Conservation (phyloP, 2,329 filamentous ascomycete species). For the Penicillium freii region DNA sequence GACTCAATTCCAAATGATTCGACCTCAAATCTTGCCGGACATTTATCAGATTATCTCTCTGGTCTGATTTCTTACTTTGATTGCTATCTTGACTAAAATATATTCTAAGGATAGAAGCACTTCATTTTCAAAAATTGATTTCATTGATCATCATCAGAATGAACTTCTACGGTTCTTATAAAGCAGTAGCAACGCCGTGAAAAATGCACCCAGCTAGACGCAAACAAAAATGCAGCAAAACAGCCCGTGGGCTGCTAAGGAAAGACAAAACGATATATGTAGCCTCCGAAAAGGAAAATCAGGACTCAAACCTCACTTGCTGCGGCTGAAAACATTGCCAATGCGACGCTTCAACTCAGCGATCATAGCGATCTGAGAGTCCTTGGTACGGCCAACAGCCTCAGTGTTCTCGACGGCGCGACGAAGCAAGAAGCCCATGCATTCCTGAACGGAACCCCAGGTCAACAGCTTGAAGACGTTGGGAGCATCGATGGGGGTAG, state of each 20-base stretch:
- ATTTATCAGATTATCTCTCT: background rate
- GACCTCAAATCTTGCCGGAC: background rate
- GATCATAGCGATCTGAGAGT: conserved; percentile 41
- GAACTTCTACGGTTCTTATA: background rate
- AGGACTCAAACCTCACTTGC: conserved; percentile 14
- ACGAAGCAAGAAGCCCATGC: conserved; percentile 60
- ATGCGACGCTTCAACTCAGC: conserved; percentile 36
- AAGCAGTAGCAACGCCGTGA: conserved; percentile 4
- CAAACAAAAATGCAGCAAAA: conserved; percentile 18
- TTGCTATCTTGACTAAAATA: background rate
- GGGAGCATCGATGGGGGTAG: conserved; percentile 37
- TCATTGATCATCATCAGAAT: conserved; percentile 21
- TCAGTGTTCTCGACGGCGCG: conserved; percentile 72
- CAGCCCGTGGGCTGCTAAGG: conserved; percentile 4
- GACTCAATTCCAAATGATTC: background rate
- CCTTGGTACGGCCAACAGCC: conserved; percentile 55
- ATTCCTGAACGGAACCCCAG: conserved; percentile 60
- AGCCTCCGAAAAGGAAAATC: conserved; percentile 1
- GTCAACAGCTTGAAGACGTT: conserved; percentile 59
- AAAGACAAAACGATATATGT: conserved; percentile 2
- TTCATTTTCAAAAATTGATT: background rate
- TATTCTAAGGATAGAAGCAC: background rate
- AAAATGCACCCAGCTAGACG: conserved; percentile 26
- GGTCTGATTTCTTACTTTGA: background rate
- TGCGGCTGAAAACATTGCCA: conserved; percentile 22